Base-by-base conservation (phyloP, 1,284 basidiomycete species). In the Ustilago bromivora region DNA sequence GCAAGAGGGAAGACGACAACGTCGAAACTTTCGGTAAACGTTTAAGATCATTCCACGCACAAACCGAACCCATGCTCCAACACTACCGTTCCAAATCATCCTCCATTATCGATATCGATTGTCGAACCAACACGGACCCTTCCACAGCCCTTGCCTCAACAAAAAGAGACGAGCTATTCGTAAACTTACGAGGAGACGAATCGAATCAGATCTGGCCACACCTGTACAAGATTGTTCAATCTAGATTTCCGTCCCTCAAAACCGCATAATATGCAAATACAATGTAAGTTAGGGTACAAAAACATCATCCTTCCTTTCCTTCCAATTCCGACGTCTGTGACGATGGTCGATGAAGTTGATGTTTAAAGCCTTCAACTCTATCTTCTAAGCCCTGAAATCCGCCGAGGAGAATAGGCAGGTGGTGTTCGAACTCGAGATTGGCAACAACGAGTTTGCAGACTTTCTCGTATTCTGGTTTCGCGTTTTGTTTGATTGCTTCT, bases 161-260 rank as follows among this genome's bases (percentile, higher is more conserved):
- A 6, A 51, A 51, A 8, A 59, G 63, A 15, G 36, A 71, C n/a
- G 38, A 76, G n/a, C 62, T 73, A 13, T 88, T 95, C n/a, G 90
- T 92, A 72, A 91, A 91, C 12, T 87, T 98, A n/a, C 88, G 89
- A 32, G 96, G 96, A 6, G 88, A 89, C 73, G 94, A 94, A 17
- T 95, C 93, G 28, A 94, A 98, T 86, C 94, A 97, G 87, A 97
- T 98, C 78, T 96, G 94, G 93, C 94, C 93, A 2, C 88, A 91
- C 78, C 89, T 96, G 6, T 92, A 93, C 66, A 86, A 86, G 38
- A 87, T 90, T 23, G 87, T 95, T 36, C 54, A 54, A 34, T 35
- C 55, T 12, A 57, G 80, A 23, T 82, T 78, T 55, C 71, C 75
- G 4, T 1, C 66, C 3, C 41, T 77, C 5, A 56, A 61, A 40